Evolutionary conservation across 768 basidiomycete genomes (phyloP).

Genomic region (Cystoderma amianthinum): DNA sequence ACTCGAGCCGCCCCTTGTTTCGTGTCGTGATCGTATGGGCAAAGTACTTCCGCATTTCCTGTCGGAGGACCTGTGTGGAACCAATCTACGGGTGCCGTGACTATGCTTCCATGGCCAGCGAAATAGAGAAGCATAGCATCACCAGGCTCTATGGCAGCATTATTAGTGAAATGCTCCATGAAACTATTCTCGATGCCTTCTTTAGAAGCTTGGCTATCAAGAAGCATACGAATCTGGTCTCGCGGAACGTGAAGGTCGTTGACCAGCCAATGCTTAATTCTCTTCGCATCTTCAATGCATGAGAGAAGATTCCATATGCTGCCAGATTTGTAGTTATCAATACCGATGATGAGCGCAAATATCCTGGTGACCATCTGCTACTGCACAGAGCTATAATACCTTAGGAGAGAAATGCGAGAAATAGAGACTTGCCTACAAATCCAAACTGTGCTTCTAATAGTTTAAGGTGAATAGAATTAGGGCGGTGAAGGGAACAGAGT

Average conservation of each 20-base stretch:
- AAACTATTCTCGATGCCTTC: conserved; percentile 54
- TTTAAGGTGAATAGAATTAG: background rate
- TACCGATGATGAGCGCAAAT: conserved; percentile 63
- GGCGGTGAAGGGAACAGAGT: background rate
- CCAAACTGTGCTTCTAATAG: background rate
- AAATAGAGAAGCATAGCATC: conserved; percentile 68
- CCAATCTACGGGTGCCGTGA: conserved; percentile 57
- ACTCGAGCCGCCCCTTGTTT: conserved; percentile 20
- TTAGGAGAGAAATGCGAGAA: background rate
- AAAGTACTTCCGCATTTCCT: conserved; percentile 47
- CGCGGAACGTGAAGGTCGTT: conserved; percentile 52
- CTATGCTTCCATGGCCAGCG: conserved; percentile 63
- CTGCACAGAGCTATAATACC: too few relatives aligned
- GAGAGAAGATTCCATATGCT: conserved; percentile 60
- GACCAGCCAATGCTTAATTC: conserved; percentile 49
- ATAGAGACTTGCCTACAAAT: background rate
- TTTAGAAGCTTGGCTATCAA: conserved; percentile 56
- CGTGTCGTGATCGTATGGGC: conserved; percentile 61
- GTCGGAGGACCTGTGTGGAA: conserved; percentile 30
- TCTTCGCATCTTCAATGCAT: conserved; percentile 58
- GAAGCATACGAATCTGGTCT: conserved; percentile 47
- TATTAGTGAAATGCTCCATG: conserved; percentile 56
- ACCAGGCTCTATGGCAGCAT: conserved; percentile 47
- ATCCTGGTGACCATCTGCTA: conserved; percentile 28
- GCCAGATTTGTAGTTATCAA: conserved; percentile 63